phyloP scores from a whole-genome alignment of 139 green algal species.

The Nannochloris sp. region DNA sequence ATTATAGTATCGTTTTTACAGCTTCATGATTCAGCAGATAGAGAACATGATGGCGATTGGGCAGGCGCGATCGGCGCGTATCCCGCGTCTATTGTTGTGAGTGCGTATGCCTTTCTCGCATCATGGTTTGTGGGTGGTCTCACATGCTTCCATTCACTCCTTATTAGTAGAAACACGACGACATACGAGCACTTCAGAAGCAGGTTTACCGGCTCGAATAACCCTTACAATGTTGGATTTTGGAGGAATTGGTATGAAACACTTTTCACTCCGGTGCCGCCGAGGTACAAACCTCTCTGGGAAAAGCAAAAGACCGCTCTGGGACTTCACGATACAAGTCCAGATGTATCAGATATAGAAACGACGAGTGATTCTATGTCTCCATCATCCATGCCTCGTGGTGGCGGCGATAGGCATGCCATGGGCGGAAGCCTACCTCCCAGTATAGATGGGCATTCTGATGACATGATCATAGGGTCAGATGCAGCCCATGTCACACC shows the following conservation, averaged over 20 bases:
- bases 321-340: not conserved
- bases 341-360: not conserved
- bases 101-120: constrained; percentile 67
- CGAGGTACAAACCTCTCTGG: constrained; percentile 10
- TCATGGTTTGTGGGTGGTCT: constrained; percentile 91
- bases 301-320: not conserved
- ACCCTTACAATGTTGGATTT: constrained; percentile 29
- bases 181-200: constrained; percentile 97
- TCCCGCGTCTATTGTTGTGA: constrained; percentile 47
- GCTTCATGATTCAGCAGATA: constrained; percentile 24
- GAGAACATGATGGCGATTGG: constrained; percentile 12
- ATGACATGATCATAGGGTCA: not conserved
- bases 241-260: constrained; percentile 26
- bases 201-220: constrained; percentile 16
- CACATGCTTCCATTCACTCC: constrained; percentile 79
- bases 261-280: constrained; percentile 18
- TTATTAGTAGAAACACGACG: constrained; percentile 85
- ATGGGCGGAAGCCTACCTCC: not conserved
- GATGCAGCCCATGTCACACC: too few species aligned
- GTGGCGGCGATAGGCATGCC: too few species aligned
- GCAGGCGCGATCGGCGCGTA: constrained; percentile 32
- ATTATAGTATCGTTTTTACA: constrained; percentile 54
- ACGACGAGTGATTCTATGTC: not conserved
- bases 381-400: too few species aligned
- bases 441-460: not conserved